Evolutionary conservation across 495 filamentous ascomycete genomes (phyloP).

Genomic region (Aspergillus hancockii): DNA sequence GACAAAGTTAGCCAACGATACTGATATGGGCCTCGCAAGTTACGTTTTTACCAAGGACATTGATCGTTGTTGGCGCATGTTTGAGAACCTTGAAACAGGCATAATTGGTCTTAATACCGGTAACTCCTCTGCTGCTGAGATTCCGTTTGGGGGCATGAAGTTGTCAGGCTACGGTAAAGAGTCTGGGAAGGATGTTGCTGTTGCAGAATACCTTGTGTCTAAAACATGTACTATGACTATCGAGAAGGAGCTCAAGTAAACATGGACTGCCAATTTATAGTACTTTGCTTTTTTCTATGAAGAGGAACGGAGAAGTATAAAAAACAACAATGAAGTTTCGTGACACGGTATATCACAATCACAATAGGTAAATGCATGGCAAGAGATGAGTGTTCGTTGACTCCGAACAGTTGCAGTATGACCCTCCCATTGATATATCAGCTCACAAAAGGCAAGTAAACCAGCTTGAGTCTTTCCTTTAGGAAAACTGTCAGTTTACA

Average conservation of each 20-base stretch:
- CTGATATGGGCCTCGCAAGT: conserved; percentile 70
- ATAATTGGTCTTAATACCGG: conserved; percentile 76
- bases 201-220: conserved; percentile 68
- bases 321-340: too few relatives aligned
- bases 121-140: conserved; percentile 67
- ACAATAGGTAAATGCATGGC: too few relatives aligned
- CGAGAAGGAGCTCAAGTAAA: conserved; percentile 53
- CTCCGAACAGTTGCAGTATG: too few relatives aligned
- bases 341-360: too few relatives aligned
- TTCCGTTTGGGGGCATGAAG: conserved; percentile 78
- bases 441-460: too few relatives aligned
- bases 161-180: conserved; percentile 78
- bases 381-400: too few relatives aligned
- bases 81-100: conserved; percentile 73
- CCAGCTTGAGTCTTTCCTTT: too few relatives aligned
- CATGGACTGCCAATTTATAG: background rate
- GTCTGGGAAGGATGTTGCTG: conserved; percentile 69
- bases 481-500: too few relatives aligned
- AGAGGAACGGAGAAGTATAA: too few relatives aligned
- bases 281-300: too few relatives aligned
- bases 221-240: conserved; percentile 70
- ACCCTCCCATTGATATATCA: too few relatives aligned
- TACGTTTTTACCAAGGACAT: conserved; percentile 76
- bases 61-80: conserved; percentile 68
- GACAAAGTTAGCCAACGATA: conserved; percentile 61